A percentile compares a stretch with the other conserved stretches of the same genome.
These are phyloP conservation scores for Saraca asoca DNA, from an alignment of 331 rosid species.

Conservation along the genomic window DNA sequence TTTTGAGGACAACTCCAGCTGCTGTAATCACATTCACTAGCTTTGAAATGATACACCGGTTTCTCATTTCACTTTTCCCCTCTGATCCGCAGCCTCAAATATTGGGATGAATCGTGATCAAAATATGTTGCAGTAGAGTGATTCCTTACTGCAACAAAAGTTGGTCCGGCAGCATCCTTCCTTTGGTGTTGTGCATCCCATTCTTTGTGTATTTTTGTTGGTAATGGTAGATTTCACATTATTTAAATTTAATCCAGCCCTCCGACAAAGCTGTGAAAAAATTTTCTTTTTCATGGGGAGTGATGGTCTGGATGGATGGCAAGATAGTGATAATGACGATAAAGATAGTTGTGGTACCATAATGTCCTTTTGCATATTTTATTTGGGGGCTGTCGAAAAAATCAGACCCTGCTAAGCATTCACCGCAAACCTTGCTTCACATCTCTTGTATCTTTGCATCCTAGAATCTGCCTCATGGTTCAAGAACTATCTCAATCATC, in stretches of 20 bases:
- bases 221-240: constrained; percentile 32
- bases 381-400: constrained; percentile 15
- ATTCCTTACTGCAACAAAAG: constrained; percentile 18
- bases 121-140: constrained; percentile 22
- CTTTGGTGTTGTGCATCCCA: constrained; percentile 31
- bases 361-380: constrained; percentile 8
- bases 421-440: neutral
- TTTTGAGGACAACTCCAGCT: constrained; percentile 87
- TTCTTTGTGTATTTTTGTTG: constrained; percentile 35
- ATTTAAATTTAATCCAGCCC: constrained; percentile 24
- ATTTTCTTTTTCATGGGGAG: constrained; percentile 31
- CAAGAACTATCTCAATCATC: neutral
- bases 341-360: constrained; percentile 13
- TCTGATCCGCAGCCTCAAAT: constrained; percentile 59
- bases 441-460: neutral
- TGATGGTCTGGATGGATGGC: neutral
- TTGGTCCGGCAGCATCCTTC: constrained; percentile 32
- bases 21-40: constrained; percentile 90
- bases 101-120: constrained; percentile 32
- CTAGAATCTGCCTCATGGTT: neutral
- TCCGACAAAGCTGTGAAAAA: constrained; percentile 36
- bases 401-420: constrained; percentile 1
- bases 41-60: constrained; percentile 90
- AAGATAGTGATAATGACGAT: constrained; percentile 42
- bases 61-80: constrained; percentile 65